Evolutionary conservation across 1,284 basidiomycete species (phyloP).

Genomic region (Blastosporella zonata): DNA sequence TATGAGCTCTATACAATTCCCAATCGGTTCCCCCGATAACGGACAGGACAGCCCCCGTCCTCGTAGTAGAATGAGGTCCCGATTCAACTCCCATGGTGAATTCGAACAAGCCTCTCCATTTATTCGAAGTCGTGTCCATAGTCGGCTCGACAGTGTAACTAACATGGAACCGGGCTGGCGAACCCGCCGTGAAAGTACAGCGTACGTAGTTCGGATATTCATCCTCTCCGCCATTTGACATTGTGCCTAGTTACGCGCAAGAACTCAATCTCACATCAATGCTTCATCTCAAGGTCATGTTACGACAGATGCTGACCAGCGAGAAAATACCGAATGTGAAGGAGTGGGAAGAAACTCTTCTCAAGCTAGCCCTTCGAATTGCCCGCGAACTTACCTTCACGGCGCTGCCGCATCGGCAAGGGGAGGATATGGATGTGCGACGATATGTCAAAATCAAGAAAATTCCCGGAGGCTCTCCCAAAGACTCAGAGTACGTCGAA

Average conservation of each 20-base stretch:
- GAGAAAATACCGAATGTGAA: constrained; percentile 74
- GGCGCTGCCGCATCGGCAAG: constrained; percentile 68
- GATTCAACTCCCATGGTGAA: constrained; percentile 68
- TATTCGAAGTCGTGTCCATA: constrained; percentile 78
- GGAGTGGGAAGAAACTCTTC: constrained; percentile 85
- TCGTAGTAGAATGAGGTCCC: constrained; percentile 45
- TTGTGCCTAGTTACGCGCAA: constrained; percentile 60
- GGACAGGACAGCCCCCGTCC: constrained; percentile 55
- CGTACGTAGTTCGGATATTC: constrained; percentile 45
- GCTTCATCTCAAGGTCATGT: constrained; percentile 84
- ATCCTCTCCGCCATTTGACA: neutral
- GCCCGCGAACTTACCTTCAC: constrained; percentile 77
- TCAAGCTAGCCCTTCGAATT: constrained; percentile 77
- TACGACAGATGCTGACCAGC: constrained; percentile 81
- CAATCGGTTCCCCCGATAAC: constrained; percentile 71
- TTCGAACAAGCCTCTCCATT: constrained; percentile 70
- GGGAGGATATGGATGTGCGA: constrained; percentile 93
- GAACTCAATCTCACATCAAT: constrained; percentile 84
- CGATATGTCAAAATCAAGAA: constrained; percentile 99
- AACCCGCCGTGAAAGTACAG: constrained; percentile 76
- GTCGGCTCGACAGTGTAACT: constrained; percentile 58
- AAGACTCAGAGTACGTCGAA: constrained; percentile 95
- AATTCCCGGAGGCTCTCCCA: constrained; percentile 90
- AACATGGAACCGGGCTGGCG: constrained; percentile 73
- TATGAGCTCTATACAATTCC: constrained; percentile 77